Evolutionary conservation across 768 basidiomycete genomes (phyloP), one percentile per base, ranked within the genome.

Genomic region (Agaricus subrufescens): DNA sequence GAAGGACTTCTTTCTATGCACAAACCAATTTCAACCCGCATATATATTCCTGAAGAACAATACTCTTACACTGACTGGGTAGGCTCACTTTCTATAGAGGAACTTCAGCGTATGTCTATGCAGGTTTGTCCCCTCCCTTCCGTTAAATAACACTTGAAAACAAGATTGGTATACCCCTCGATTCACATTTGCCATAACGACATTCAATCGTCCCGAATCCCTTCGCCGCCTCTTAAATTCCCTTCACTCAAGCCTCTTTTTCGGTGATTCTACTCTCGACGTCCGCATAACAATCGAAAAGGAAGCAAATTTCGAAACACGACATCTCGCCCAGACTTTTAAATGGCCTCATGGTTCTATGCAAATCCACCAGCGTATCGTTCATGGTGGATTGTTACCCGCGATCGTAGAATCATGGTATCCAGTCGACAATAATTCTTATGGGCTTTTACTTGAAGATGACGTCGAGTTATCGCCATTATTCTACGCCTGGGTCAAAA

Each of bases 401-500:
- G 89, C 92, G 5, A 84, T 95, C 12, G 87, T 93, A 12, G 92
- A 94, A 69, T 89, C 90, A 4, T 95, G 93, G 91, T 94, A 91
- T 65, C 92, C 93, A 4, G 69, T 73, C 26, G 76, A 78, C 30
- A 79, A 91, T 58, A 72, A 94, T 61, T 81, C 83, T 1, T 93
- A 92, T 65, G 91, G 87, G 6, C 66, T 94, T 19, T 70, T 94
- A 19, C 78, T 94, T 23, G 92, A 94, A 68, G 92, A 94, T 63
- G 92, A 95, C 65, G 76, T 92, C 9, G 93, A 95, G 65, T 68
- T 94, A 7, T 93, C 90, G 8, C 87, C 91, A 0, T 66, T 92
- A 27, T 91, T 89, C 67, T 94, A 89, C 65, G 89, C 87, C 5
- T 94, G 91, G 89, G 64, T 82, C 56, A 94, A 94, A 67, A 85